Percentiles rank a stretch among this genome's conserved stretches.
These are phyloP conservation scores for Clonostachys sp. DNA, from an alignment of 2,329 filamentous ascomycete genomes.

Conservation along the genomic window DNA sequence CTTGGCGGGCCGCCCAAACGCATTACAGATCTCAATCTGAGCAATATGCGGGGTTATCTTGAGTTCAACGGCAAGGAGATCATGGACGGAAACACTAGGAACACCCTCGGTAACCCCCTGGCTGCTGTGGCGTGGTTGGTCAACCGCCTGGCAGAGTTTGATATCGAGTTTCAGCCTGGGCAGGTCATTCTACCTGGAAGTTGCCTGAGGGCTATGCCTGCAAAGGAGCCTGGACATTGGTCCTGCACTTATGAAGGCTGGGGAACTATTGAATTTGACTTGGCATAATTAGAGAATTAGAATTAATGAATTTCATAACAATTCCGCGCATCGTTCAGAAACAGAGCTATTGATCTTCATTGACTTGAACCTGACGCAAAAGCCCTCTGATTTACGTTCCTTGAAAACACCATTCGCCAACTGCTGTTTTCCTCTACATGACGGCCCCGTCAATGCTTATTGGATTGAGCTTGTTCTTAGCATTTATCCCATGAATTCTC, in stretches of 20 bases:
- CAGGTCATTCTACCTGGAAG: constrained; percentile 15
- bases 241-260: constrained; percentile 14
- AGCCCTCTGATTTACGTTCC: no score
- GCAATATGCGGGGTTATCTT: constrained; percentile 11
- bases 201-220: constrained; percentile 14
- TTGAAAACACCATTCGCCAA: no score
- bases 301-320: neutral
- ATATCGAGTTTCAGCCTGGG: constrained; percentile 12
- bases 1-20: constrained; percentile 14
- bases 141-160: constrained; percentile 13
- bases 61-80: constrained; percentile 14
- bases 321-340: neutral
- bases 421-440: no score
- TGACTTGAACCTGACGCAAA: no score
- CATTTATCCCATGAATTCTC: no score
- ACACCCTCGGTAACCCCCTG: constrained; percentile 15
- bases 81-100: constrained; percentile 14
- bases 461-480: no score
- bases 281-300: constrained; percentile 3
- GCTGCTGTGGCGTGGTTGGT: constrained; percentile 15
- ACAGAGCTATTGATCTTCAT: no score
- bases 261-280: constrained; percentile 15
- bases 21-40: constrained; percentile 12
- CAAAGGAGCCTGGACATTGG: constrained; percentile 11
- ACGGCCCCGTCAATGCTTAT: no score